These are phyloP conservation scores for Cryptococcus amylolentus DNA, from an alignment of 1,284 basidiomycete species.

Conservation along the genomic window DNA sequence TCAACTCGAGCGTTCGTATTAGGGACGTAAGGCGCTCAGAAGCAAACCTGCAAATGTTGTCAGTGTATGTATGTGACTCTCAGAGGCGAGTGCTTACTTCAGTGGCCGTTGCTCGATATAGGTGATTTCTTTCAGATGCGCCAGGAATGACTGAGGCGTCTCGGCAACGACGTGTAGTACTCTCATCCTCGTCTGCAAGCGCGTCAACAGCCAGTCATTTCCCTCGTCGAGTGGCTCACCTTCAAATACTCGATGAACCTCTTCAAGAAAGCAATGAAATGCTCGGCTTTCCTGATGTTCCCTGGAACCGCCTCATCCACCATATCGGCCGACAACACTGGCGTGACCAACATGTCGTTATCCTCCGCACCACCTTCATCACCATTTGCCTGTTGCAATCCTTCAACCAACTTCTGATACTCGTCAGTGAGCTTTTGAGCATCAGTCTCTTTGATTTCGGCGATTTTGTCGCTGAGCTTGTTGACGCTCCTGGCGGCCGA, in stretches of 20 bases:
- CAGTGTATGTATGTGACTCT: neutral
- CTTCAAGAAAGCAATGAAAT: conserved; percentile 97
- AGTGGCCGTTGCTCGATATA: conserved; percentile 97
- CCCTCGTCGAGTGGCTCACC: conserved; percentile 52
- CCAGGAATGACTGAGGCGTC: conserved; percentile 95
- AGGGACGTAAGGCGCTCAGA: conserved; percentile 92
- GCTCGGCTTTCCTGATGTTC: conserved; percentile 97
- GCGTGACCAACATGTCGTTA: conserved; percentile 85
- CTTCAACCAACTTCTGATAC: conserved; percentile 93
- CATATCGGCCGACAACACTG: conserved; percentile 94
- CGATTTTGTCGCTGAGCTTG: conserved; percentile 85
- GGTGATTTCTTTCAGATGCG: conserved; percentile 98
- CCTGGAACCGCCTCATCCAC: conserved; percentile 94
- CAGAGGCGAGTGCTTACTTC: conserved; percentile 56
- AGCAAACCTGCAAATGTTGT: conserved; percentile 67
- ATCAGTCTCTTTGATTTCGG: conserved; percentile 92
- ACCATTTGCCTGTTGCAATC: conserved; percentile 72
- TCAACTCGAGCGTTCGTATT: conserved; percentile 88
- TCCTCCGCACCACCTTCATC: conserved; percentile 53
- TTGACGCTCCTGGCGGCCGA: conserved; percentile 85
- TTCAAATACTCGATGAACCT: conserved; percentile 99
- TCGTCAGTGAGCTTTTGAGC: conserved; percentile 94
- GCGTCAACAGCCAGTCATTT: neutral
- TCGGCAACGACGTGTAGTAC: conserved; percentile 99
- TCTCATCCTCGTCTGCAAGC: conserved; percentile 83